These are phyloP conservation scores for Hypsizygus marmoreus DNA, from an alignment of 768 basidiomycete genomes.

Conservation along the genomic window DNA sequence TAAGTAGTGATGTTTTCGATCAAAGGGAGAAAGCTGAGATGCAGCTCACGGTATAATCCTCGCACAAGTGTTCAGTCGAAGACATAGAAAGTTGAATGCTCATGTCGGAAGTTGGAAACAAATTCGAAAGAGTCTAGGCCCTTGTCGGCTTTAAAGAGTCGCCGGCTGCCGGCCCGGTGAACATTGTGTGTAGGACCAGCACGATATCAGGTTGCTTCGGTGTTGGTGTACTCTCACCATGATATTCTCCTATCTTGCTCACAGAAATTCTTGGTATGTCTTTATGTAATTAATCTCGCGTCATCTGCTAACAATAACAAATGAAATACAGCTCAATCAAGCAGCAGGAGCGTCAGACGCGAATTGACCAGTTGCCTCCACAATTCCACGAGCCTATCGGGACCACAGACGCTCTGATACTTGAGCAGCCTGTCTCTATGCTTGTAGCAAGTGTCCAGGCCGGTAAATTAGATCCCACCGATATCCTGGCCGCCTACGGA, in stretches of 20 bases:
- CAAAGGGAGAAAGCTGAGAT: no score
- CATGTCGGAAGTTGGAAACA: no score
- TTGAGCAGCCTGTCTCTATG: slow-evolving; percentile 28
- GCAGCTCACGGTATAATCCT: no score
- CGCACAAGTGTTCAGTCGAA: no score
- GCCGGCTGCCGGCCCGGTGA: no score
- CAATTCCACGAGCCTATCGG: slow-evolving; percentile 32
- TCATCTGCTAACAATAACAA: neutral
- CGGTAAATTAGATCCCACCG: slow-evolving; percentile 28
- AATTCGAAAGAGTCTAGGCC: no score
- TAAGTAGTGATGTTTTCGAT: no score
- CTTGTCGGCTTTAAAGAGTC: no score
- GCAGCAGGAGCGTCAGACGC: slow-evolving; percentile 35
- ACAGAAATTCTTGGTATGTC: slow-evolving; percentile 37
- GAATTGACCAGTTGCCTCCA: slow-evolving; percentile 30
- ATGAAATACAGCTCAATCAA: slow-evolving; percentile 28
- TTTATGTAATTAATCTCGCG: neutral
- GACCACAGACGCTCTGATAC: slow-evolving; percentile 27
- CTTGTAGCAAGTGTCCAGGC: slow-evolving; percentile 32
- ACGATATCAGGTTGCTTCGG: no score
- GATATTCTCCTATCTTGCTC: slow-evolving; percentile 38
- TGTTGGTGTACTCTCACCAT: slow-evolving; percentile 8
- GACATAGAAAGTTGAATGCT: no score
- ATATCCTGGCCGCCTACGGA: slow-evolving; percentile 43
- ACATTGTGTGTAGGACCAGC: no score